Evolutionary conservation across 225 moss, liverwort and hornwort genomes (phyloP).

Genomic region (Bryum argenteum): DNA sequence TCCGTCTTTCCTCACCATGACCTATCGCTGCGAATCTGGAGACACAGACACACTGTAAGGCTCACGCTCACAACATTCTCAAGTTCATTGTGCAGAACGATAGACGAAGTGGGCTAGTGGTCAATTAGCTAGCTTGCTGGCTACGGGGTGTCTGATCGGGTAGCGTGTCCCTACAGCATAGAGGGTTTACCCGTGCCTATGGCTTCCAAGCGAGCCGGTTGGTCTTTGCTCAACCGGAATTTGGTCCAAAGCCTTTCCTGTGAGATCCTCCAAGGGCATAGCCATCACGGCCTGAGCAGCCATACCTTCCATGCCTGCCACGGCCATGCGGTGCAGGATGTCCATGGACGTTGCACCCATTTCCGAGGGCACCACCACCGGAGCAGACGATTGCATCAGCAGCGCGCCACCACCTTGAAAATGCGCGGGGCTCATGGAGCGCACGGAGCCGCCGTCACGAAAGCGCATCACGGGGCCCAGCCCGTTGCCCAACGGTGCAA

Average conservation of each 20-base stretch:
- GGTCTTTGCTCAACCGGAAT: constrained; percentile 57
- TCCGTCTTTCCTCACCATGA: constrained; percentile 10
- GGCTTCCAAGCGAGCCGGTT: constrained; percentile 37
- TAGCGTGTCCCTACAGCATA: constrained; percentile 21
- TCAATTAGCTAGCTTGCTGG: not conserved
- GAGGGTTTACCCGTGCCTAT: constrained; percentile 41
- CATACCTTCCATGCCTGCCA: constrained; percentile 79
- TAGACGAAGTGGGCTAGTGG: not conserved
- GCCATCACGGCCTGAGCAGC: constrained; percentile 80
- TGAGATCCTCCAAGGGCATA: constrained; percentile 87
- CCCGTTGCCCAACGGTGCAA: constrained; percentile 53
- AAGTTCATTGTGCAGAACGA: not conserved
- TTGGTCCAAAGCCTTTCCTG: constrained; percentile 75
- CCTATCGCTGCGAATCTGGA: constrained; percentile 35
- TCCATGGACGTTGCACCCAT: constrained; percentile 74
- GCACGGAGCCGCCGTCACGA: constrained; percentile 72
- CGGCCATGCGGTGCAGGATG: constrained; percentile 69
- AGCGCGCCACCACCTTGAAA: constrained; percentile 40
- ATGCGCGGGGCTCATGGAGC: constrained; percentile 64
- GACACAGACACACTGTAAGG: too few species aligned
- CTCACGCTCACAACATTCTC: too few species aligned
- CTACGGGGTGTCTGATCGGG: not conserved
- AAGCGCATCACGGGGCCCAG: constrained; percentile 50
- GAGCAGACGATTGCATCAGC: constrained; percentile 77
- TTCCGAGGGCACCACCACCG: constrained; percentile 68